These are phyloP conservation scores for Yarrowia hollandica DNA, from an alignment of 805 yeast genomes.

Conservation along the genomic window DNA sequence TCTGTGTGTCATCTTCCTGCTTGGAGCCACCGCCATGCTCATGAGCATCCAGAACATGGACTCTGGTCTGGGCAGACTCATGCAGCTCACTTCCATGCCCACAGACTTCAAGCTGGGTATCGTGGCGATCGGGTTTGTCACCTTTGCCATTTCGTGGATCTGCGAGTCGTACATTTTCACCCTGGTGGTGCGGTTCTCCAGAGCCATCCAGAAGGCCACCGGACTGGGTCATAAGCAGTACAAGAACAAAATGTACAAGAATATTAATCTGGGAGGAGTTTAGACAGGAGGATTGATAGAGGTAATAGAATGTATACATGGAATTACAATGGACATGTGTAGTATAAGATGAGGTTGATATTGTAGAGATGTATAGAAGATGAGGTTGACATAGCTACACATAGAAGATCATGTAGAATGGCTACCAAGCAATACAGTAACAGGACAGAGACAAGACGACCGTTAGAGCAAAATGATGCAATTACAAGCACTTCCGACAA, in stretches of 20 bases:
- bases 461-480: too few species aligned
- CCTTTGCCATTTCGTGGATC: conserved; percentile 15
- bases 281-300: neutral
- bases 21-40: conserved; percentile 51
- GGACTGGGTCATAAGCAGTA: conserved; percentile 41
- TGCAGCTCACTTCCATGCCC: conserved; percentile 72
- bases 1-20: conserved; percentile 54
- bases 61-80: conserved; percentile 59
- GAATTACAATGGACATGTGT: too few species aligned
- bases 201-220: neutral
- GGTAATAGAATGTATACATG: too few species aligned
- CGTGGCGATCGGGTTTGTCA: conserved; percentile 26
- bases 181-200: neutral
- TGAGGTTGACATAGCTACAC: too few species aligned
- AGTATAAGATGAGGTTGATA: too few species aligned
- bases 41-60: conserved; percentile 54
- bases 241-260: conserved; percentile 46
- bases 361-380: too few species aligned
- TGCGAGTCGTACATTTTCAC: conserved; percentile 3
- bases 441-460: too few species aligned
- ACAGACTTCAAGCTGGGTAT: conserved; percentile 47
- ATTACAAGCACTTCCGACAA: too few species aligned
- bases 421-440: too few species aligned
- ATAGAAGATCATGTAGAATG: too few species aligned
- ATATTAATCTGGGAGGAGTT: conserved; percentile 14